Conservation (phyloP, 1,139 yeast genomes). For the Blastobotrys indianensis region DNA sequence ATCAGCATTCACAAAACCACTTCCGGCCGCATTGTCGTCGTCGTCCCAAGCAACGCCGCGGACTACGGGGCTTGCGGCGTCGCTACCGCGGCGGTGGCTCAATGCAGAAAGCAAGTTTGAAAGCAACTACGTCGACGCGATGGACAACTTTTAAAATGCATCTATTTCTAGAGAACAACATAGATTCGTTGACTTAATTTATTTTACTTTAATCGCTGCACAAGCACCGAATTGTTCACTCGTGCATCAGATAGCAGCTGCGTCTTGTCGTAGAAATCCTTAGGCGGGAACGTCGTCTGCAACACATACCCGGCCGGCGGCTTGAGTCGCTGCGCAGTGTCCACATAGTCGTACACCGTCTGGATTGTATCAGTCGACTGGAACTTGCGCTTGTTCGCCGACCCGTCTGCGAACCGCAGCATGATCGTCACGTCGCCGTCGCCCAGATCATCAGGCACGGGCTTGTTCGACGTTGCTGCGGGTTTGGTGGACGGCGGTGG, state of each 20-base stretch:
- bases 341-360: constrained; percentile 63
- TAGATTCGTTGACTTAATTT: not conserved
- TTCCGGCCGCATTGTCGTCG: not conserved
- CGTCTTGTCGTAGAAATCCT: constrained; percentile 55
- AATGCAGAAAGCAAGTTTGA: constrained; percentile 7
- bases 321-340: constrained; percentile 35
- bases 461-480: constrained; percentile 2
- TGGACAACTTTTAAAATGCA: constrained; percentile 12
- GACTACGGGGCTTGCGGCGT: not conserved
- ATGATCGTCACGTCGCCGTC: constrained; percentile 73
- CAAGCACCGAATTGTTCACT: constrained; percentile 77
- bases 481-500: not conserved
- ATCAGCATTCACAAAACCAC: not conserved
- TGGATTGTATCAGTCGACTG: constrained; percentile 60
- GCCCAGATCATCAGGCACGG: constrained; percentile 18
- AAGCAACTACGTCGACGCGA: constrained; percentile 12
- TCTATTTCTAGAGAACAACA: not conserved
- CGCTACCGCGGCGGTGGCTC: not conserved
- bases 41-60: not conserved
- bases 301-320: constrained; percentile 55
- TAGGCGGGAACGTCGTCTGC: constrained; percentile 80
- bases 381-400: constrained; percentile 16
- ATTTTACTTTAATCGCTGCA: constrained; percentile 41
- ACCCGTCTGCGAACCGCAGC: constrained; percentile 80
- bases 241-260: constrained; percentile 68